Evolutionary conservation across 1,139 yeast species (phyloP).

Genomic region (Magnusiomyces suaveolens): DNA sequence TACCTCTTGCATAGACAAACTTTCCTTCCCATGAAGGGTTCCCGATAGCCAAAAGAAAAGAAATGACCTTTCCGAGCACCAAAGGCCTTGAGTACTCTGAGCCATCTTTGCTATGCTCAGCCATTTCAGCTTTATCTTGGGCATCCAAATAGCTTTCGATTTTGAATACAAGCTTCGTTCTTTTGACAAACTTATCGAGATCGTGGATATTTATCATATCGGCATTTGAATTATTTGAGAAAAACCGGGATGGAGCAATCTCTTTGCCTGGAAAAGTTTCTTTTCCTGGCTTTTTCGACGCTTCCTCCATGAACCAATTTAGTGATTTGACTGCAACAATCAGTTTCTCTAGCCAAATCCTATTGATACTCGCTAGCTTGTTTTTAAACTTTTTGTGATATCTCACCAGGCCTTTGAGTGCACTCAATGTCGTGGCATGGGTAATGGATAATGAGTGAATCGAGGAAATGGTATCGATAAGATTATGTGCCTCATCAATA

Average conservation of each 20-base stretch:
- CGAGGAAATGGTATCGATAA: slow-evolving; percentile 65
- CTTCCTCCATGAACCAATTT: slow-evolving; percentile 37
- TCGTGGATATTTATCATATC: slow-evolving; percentile 65
- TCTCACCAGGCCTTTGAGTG: slow-evolving; percentile 40
- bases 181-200: slow-evolving; percentile 52
- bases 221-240: slow-evolving; percentile 42
- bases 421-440: slow-evolving; percentile 38
- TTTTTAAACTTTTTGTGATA: slow-evolving; percentile 54
- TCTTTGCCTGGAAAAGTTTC: slow-evolving; percentile 44
- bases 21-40: slow-evolving; percentile 78
- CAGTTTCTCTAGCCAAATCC: slow-evolving; percentile 59
- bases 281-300: slow-evolving; percentile 22
- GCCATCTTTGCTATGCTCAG: neutral
- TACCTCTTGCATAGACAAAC: slow-evolving; percentile 51
- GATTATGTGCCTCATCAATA: slow-evolving; percentile 89
- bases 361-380: slow-evolving; percentile 62
- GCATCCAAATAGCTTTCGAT: slow-evolving; percentile 59
- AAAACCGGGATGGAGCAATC: slow-evolving; percentile 44
- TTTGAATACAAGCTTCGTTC: slow-evolving; percentile 74
- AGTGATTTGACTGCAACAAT: slow-evolving; percentile 48
- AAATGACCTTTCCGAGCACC: slow-evolving; percentile 52
- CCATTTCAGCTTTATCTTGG: slow-evolving; percentile 12
- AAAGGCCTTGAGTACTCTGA: slow-evolving; percentile 33
- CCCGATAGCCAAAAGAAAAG: slow-evolving; percentile 55
- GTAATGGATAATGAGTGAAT: slow-evolving; percentile 58